phyloP scores from a whole-genome alignment of 108 stramenopile genomes.

The Phaeodactylum tricornutum region DNA sequence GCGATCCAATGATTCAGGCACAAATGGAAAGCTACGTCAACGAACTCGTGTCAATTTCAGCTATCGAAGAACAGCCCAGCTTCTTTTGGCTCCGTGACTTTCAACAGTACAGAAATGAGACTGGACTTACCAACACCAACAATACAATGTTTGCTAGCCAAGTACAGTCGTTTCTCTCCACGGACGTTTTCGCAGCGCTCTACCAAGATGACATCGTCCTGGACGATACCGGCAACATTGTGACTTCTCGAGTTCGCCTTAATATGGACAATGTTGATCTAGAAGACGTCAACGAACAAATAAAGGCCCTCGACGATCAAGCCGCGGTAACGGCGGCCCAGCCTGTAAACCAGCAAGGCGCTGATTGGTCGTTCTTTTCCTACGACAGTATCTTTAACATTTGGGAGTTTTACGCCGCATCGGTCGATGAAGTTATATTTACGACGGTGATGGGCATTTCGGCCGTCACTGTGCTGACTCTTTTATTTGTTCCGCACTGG shows the following conservation, averaged over 20 bases:
- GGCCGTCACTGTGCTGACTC: slow-evolving; percentile 13
- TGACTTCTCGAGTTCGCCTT: background rate
- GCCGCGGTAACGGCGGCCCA: slow-evolving; percentile 3
- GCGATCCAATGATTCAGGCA: slow-evolving; percentile 3
- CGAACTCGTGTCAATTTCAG: slow-evolving; percentile 10
- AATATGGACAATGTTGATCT: slow-evolving; percentile 4
- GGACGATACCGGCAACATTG: slow-evolving; percentile 8
- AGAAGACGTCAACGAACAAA: slow-evolving; percentile 6
- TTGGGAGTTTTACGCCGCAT: slow-evolving; percentile 25
- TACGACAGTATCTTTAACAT: slow-evolving; percentile 5
- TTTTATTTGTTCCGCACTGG: slow-evolving; percentile 23
- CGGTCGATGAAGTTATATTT: slow-evolving; percentile 9
- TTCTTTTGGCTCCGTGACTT: slow-evolving; percentile 27
- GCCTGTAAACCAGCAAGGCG: slow-evolving; percentile 5
- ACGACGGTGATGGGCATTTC: slow-evolving; percentile 7
- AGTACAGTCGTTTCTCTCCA: slow-evolving; percentile 10
- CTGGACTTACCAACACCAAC: no score
- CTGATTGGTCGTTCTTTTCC: slow-evolving; percentile 11
- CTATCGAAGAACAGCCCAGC: slow-evolving; percentile 1
- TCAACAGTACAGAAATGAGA: slow-evolving; percentile 1
- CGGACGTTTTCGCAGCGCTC: slow-evolving; percentile 2
- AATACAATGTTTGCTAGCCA: slow-evolving; percentile 3
- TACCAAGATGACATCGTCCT: slow-evolving; percentile 13
- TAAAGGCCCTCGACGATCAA: slow-evolving; percentile 7
- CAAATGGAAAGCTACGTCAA: slow-evolving; percentile 17